A percentile compares a stretch with the other conserved stretches of the same genome.
These are phyloP conservation scores for Gossypium turneri DNA, from an alignment of 345 rosid species.

Conservation along the genomic window DNA sequence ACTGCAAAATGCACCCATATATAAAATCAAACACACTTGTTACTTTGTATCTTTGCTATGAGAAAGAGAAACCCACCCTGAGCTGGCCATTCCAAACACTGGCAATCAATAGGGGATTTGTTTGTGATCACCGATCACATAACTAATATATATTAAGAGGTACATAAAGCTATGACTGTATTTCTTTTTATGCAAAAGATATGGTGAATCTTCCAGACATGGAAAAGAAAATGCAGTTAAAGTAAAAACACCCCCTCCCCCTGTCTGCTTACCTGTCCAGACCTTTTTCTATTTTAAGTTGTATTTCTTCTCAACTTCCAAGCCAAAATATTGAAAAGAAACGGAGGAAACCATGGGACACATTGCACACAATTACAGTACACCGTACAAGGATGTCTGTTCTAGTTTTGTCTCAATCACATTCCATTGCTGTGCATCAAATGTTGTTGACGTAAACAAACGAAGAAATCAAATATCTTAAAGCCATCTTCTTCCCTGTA, in stretches of 20 bases:
- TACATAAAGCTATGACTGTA: conserved; percentile 12
- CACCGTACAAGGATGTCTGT: background rate
- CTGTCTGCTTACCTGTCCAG: background rate
- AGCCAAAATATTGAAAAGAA: background rate
- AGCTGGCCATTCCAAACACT: conserved; percentile 23
- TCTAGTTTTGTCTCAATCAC: background rate
- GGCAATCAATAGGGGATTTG: background rate
- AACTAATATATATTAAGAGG: conserved; percentile 6
- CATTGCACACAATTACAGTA: background rate
- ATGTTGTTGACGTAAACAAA: background rate
- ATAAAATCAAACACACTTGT: background rate
- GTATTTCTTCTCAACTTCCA: background rate
- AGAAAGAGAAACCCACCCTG: conserved; percentile 26
- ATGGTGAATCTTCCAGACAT: conserved; percentile 8
- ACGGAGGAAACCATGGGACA: background rate
- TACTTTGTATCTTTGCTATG: background rate
- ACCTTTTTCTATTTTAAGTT: background rate
- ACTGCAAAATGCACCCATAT: conserved; percentile 19
- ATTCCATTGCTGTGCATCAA: background rate
- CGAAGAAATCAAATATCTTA: background rate
- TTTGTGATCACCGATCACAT: background rate
- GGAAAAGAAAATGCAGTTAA: conserved; percentile 21
- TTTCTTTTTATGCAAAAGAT: conserved; percentile 17
- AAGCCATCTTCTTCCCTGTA: background rate
- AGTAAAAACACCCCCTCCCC: background rate